Evolutionary conservation across 2,329 filamentous ascomycete species (phyloP), one percentile per base, ranked within the genome.

Genomic region (Hymenotorrendiella dingleyae): DNA sequence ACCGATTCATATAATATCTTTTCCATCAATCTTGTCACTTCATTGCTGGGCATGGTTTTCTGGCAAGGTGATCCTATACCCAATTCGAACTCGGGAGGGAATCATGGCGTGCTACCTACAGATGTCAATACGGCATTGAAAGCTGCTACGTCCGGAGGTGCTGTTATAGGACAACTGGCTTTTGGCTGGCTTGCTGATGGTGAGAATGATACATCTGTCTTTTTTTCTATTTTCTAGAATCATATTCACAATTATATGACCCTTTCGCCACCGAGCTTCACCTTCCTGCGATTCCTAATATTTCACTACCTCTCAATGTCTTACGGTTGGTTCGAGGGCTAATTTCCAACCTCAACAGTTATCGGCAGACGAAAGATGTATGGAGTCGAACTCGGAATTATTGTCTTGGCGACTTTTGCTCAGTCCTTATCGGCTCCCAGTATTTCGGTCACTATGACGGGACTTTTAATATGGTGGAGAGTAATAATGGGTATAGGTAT

Each of bases 81-180:
- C 12, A 72, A 68, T 6, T 71, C 67, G 6, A 74, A 66, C 48
- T 32, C 49, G n/a, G 73, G 70, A 7, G 71, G n/a, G n/a, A 35
- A 48, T 19, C 45, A 56, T 8, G 78, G 80, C 14, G 68, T 68
- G 24, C 83, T 90, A 58, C 82, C 85, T 10, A 67, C 73, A 23
- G 71, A 64, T 43, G 78, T 84, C 7, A 86, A 93, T 55, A 91
- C 82, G 4, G 84, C 85, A 19, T 89, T 94, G 70, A 94, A 94
- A 67, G 79, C 91, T 42, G 78, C 87, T 17, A 93, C 86, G 10
- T 90, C 84, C 22, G 83, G 82, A 46, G 88, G 88, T 46, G 93
- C 86, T 16, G 86, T 94, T 41, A 68, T 94, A 37, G 88, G 87
- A 26, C 88, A 94, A 66, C 68, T 93, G 23, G 78, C 77, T 36